Evolutionary conservation across 306 rosid genomes (phyloP).

Genomic region (Gillenia trifoliata): DNA sequence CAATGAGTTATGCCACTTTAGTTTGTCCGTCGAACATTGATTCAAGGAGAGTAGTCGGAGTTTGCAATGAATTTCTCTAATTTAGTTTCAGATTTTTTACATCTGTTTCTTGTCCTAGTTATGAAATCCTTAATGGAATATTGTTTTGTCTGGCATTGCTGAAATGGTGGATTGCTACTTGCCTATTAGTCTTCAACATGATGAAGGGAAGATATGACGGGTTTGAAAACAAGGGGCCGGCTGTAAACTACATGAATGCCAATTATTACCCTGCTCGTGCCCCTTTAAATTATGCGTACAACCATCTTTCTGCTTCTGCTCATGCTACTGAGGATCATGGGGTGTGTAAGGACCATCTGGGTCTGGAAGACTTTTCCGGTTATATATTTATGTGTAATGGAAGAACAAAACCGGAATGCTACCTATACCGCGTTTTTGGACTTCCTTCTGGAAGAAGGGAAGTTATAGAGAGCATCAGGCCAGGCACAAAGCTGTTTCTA

Average conservation of each 20-base stretch:
- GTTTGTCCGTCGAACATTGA: background rate
- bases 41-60: background rate
- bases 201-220: background rate
- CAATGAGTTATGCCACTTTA: background rate
- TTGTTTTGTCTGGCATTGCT: background rate
- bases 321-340: background rate
- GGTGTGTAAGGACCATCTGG: background rate
- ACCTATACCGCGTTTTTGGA: constrained; percentile 3
- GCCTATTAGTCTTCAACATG: background rate
- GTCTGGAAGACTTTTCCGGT: constrained; percentile 1
- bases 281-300: background rate
- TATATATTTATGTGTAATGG: constrained; percentile 14
- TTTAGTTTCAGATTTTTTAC: background rate
- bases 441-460: constrained; percentile 16
- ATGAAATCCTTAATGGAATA: background rate
- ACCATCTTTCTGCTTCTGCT: background rate
- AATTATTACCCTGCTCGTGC: background rate
- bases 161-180: background rate
- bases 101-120: background rate
- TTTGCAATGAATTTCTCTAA: background rate
- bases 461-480: constrained; percentile 1
- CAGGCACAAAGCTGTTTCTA: constrained; percentile 12
- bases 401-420: constrained; percentile 10
- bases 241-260: background rate
- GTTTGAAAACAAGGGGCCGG: background rate